Base-by-base conservation (phyloP, 257 asterid species). In the Ajuga chamaepitys region DNA sequence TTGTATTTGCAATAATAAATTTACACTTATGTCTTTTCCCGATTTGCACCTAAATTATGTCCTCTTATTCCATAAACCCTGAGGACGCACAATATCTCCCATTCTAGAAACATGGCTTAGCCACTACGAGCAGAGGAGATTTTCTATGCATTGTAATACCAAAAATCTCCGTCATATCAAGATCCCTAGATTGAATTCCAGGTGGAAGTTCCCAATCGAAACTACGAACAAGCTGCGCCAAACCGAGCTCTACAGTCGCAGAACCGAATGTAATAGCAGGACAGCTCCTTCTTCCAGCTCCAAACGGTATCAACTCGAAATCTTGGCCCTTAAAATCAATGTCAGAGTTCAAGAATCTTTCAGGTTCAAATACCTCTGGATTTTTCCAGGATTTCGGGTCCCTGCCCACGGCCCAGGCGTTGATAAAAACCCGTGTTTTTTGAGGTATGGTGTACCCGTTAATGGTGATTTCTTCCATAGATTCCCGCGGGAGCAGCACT, bases 201-300 rank as follows among this genome's bases (percentile, higher is more conserved):
- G 55, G 24, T 4, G 91, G 91, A 40, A 84, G 81, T 66, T 74
- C 82, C 91, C 88, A 84, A 60, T 86, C 87, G 64, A 84, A 86
- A 63, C 80, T 55, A 18, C 75, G 80, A n/a, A 84, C 78, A 67
- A 86, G 85, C 14, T 86, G 86, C 9, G 91, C 91, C 68, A 86
- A 67, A 18, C 85, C 85, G 14, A 84, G 72, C 70, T 86, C 95
- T 20, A 75, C 66, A 7, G 75, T 73, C 1, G 78, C 82, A 2
- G 77, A 45, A 30, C 84, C 78, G 50, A 86, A 84, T 0, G 73
- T 22, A 26, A 82, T 72, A 1, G 76, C 95, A 59, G 91, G 95
- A 41, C 91, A 86, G 17, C 40, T 80, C 74, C 95, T 59, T 64
- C 85, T 77, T 0, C 91, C 95, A 3, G 84, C 86, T 0, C 91